Percentiles rank a stretch among this genome's conserved stretches.
Conservation (phyloP, 768 basidiomycete species). For the Pleurotus giganteus region DNA sequence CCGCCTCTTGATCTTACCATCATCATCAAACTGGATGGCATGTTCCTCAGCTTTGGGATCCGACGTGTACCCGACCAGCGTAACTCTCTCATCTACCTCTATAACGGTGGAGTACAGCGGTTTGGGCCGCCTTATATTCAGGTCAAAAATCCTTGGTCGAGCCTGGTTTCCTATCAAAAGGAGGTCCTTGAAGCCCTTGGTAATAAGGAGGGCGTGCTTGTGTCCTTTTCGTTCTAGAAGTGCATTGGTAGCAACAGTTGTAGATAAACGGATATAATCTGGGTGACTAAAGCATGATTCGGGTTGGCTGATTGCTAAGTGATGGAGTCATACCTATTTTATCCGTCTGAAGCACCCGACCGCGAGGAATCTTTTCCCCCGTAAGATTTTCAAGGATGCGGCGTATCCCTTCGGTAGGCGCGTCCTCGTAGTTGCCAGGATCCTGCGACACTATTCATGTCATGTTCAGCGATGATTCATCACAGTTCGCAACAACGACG, state of each 20-base stretch:
- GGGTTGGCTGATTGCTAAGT: background rate
- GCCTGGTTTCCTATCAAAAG: constrained; percentile 94
- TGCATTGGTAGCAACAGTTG: constrained; percentile 96
- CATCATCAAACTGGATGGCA: constrained; percentile 71
- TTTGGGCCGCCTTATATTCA: constrained; percentile 77
- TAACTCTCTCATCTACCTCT: constrained; percentile 88
- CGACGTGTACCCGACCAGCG: constrained; percentile 88
- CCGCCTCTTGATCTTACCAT: constrained; percentile 61
- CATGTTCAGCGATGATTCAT: background rate
- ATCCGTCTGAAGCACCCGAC: constrained; percentile 63
- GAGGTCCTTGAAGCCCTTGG: constrained; percentile 88
- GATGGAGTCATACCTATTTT: constrained; percentile 65
- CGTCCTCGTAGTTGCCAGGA: constrained; percentile 83
- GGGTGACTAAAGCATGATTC: background rate
- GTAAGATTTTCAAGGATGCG: constrained; percentile 79
- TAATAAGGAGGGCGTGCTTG: constrained; percentile 87
- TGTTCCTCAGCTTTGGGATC: constrained; percentile 81
- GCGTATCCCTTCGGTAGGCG: constrained; percentile 92
- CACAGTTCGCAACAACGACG: constrained; percentile 24
- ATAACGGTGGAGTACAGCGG: constrained; percentile 78
- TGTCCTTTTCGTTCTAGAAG: constrained; percentile 93
- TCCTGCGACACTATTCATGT: constrained; percentile 78
- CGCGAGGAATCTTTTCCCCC: constrained; percentile 65
- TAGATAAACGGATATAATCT: constrained; percentile 92
- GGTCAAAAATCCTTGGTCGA: constrained; percentile 91